phyloP scores from a whole-genome alignment of 768 basidiomycete genomes.

The Xerocomus potaroensis region DNA sequence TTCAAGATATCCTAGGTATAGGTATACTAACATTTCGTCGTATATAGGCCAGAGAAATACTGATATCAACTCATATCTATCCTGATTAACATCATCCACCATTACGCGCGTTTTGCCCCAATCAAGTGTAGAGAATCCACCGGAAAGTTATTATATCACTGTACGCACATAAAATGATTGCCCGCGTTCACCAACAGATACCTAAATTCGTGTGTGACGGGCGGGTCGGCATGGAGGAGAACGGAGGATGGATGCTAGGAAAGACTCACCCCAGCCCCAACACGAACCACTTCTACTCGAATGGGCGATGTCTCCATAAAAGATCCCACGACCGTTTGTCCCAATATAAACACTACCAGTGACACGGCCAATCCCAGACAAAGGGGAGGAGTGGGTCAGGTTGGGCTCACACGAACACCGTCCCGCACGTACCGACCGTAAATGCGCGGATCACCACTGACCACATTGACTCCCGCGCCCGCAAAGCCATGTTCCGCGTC shows the following conservation, averaged over 20 bases:
- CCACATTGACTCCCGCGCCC: conserved; percentile 40
- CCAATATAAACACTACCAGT: conserved; percentile 10
- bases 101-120: too few relatives aligned
- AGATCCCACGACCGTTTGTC: conserved; percentile 11
- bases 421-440: conserved; percentile 10
- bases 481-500: conserved; percentile 57
- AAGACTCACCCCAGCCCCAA: neutral
- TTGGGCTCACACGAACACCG: neutral
- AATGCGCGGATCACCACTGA: conserved; percentile 35
- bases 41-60: too few relatives aligned
- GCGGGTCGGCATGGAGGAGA: too few relatives aligned
- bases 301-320: conserved; percentile 5
- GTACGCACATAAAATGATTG: too few relatives aligned
- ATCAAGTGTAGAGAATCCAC: too few relatives aligned
- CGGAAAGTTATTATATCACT: too few relatives aligned
- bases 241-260: neutral
- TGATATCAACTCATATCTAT: too few relatives aligned
- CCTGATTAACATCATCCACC: too few relatives aligned
- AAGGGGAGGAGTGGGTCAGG: neutral
- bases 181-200: too few relatives aligned
- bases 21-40: too few relatives aligned
- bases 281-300: neutral
- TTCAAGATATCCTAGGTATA: too few relatives aligned
- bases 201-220: too few relatives aligned
- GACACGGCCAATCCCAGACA: neutral